Evolutionary conservation across 805 yeast species (phyloP), one percentile per base, ranked within the genome.

Genomic region (Nakazawaea ishiwadae): DNA sequence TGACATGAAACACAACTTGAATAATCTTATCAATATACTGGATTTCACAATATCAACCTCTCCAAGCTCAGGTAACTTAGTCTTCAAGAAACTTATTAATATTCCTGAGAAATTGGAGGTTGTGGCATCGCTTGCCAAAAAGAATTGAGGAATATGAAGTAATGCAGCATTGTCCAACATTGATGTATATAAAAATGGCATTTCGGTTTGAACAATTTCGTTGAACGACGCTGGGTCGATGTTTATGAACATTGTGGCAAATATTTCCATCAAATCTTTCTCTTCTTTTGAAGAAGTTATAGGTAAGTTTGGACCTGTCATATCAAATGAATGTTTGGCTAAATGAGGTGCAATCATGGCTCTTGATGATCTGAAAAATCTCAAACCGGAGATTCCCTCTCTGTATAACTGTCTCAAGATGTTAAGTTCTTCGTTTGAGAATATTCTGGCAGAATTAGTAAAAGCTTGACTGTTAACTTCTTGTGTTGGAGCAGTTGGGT

Each of bases 211-310:
- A 8, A 89, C 81, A 48, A 93, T 83, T 62, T 93, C 99, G 58
- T 87, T 90, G 62, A 95, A 95, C 0, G 97, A 85, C 1, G 98
- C 89, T 16, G 96, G 90, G 55, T 95, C 99, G 42, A 95, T 76
- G 56, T 88, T 96, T 50, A 89, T 86, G 61, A 88, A 93, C 52
- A 93, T 86, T 1, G 96, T 84, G 0, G 96, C 96, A 57, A 93
- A 79, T 3, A 89, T 82, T 55, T 95, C 99, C 96, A 93, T 89
- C 44, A 90, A 67, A 52, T 93, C 99, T 51, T 90, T 88, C 44
- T 90, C 96, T 54, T 91, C 98, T 51, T 88, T 89, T 1, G 95
- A 80, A 0, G 95, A 85, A 1, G 90, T 79, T 10, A 87, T 84
- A 4, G 96, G 96, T 29, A 86, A 62, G 44, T 83, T 83, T 4